A percentile compares a stretch with the other conserved stretches of the same genome.
Evolutionary conservation across 2,329 filamentous ascomycete species (phyloP).

Genomic region (Zymoseptoria ardabiliae): DNA sequence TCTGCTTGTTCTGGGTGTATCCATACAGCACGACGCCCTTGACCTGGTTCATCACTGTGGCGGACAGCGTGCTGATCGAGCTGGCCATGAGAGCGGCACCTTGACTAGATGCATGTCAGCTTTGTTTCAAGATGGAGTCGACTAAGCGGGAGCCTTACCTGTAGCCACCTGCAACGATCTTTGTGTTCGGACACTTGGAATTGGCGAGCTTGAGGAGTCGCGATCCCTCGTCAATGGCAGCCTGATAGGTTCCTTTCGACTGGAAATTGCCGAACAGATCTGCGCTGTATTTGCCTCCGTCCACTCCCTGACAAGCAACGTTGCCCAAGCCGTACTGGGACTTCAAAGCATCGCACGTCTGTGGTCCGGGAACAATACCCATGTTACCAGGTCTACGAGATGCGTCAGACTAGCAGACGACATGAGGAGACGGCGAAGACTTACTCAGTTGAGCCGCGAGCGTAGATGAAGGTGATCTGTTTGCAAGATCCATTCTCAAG

Average conservation of each 20-base stretch:
- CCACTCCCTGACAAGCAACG: slow-evolving; percentile 8
- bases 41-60: slow-evolving; percentile 25
- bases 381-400: background rate
- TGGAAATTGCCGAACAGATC: slow-evolving; percentile 4
- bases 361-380: slow-evolving; percentile 1
- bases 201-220: slow-evolving; percentile 10
- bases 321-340: slow-evolving; percentile 1
- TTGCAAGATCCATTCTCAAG: background rate
- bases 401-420: background rate
- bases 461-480: background rate
- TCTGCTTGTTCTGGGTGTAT: slow-evolving; percentile 35
- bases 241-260: slow-evolving; percentile 4
- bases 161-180: slow-evolving; percentile 9
- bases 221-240: slow-evolving; percentile 6
- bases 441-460: background rate
- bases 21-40: slow-evolving; percentile 36
- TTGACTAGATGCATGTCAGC: slow-evolving; percentile 23
- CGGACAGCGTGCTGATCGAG: slow-evolving; percentile 26
- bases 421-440: background rate
- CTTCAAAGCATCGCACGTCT: slow-evolving; percentile 4
- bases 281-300: slow-evolving; percentile 3
- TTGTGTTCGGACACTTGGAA: slow-evolving; percentile 10
- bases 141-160: background rate
- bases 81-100: slow-evolving; percentile 34
- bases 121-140: too few relatives aligned